Conservation (phyloP, 148 eudicot genomes). For the Simmondsia chinensis region DNA sequence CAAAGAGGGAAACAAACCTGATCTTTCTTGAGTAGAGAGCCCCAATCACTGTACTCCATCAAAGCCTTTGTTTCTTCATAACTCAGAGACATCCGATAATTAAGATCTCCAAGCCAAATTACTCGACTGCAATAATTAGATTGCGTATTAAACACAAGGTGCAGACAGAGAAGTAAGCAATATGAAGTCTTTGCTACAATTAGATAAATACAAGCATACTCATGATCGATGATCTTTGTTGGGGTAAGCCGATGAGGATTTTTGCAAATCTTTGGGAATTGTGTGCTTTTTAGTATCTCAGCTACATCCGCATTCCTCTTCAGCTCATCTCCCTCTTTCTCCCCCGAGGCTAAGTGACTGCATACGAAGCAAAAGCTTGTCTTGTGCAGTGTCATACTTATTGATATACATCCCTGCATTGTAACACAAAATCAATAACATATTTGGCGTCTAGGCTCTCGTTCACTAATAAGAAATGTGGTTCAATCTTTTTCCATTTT, state of each 20-base stretch:
- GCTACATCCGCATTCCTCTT: slow-evolving; percentile 73
- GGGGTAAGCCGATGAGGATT: slow-evolving; percentile 34
- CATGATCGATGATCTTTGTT: slow-evolving; percentile 72
- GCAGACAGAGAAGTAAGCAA: background rate
- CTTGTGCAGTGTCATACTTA: slow-evolving; percentile 76
- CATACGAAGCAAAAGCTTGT: slow-evolving; percentile 94
- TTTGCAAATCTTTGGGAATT: slow-evolving; percentile 61
- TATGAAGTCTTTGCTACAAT: slow-evolving; percentile 5
- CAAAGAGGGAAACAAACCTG: slow-evolving; percentile 41
- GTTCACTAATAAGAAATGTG: too few species aligned
- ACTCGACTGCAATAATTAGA: slow-evolving; percentile 42
- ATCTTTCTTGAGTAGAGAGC: slow-evolving; percentile 60
- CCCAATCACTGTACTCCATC: slow-evolving; percentile 65
- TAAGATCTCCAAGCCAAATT: slow-evolving; percentile 88
- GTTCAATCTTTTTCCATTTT: too few species aligned
- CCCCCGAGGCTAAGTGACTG: slow-evolving; percentile 85
- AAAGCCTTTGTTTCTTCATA: slow-evolving; percentile 60
- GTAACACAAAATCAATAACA: background rate
- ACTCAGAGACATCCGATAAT: slow-evolving; percentile 71
- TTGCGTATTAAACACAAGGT: background rate
- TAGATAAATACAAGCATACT: slow-evolving; percentile 56
- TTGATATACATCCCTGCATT: slow-evolving; percentile 73
- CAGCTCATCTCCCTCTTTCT: slow-evolving; percentile 85
- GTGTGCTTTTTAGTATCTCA: slow-evolving; percentile 69
- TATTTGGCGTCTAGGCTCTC: too few species aligned